Evolutionary conservation across 169 alveolate species (phyloP).

Genomic region (Theileria sp.): DNA sequence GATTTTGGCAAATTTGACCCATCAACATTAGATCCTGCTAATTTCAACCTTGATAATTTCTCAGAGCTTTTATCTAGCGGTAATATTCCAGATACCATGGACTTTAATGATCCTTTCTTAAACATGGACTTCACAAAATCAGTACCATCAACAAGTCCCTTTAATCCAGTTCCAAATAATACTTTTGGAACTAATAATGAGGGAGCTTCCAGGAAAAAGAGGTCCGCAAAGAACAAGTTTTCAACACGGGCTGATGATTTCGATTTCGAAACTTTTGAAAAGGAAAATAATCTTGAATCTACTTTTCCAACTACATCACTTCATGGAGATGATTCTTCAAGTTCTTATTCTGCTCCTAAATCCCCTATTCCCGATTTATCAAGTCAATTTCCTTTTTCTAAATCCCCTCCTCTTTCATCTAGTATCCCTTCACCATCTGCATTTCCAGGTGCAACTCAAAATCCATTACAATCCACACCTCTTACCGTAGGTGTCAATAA

Average conservation of each 20-base stretch:
- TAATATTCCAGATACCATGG: neutral
- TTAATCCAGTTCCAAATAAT: neutral
- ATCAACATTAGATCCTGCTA: neutral
- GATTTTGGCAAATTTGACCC: neutral
- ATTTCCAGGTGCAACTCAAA: neutral
- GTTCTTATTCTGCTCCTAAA: neutral
- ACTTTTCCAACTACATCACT: neutral
- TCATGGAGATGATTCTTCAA: neutral
- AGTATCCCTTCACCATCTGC: neutral
- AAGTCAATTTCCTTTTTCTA: neutral
- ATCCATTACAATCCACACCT: neutral
- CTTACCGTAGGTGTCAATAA: neutral
- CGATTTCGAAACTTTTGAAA: conserved; percentile 15
- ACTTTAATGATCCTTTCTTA: neutral
- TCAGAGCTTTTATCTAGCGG: neutral
- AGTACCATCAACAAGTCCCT: neutral
- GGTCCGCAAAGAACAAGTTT: conserved; percentile 7
- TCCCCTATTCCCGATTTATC: neutral
- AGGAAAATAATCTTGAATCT: neutral
- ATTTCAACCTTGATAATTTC: neutral
- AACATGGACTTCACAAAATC: conserved; percentile 1
- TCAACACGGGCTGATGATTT: neutral
- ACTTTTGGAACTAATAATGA: neutral
- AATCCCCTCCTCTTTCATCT: neutral
- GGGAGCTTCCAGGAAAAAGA: neutral